Evolutionary conservation across 2,329 filamentous ascomycete genomes (phyloP).

Genomic region (Corynespora cassiicola): DNA sequence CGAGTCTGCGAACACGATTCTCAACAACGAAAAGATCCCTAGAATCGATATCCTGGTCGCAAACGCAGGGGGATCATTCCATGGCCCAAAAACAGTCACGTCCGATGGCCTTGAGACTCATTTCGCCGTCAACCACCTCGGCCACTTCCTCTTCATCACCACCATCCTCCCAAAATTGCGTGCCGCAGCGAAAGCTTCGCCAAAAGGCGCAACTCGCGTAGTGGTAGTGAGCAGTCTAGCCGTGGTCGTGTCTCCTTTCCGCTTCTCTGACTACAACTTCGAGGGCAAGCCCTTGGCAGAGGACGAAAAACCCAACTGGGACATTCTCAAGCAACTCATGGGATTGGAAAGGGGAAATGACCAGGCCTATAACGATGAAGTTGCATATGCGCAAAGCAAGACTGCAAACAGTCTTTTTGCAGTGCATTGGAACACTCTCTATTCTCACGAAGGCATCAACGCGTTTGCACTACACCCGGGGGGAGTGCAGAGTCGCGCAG

Average conservation of each 20-base stretch:
- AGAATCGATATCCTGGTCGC: slow-evolving; percentile 45
- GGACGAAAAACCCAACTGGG: slow-evolving; percentile 4
- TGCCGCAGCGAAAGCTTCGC: slow-evolving; percentile 2
- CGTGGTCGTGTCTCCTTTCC: slow-evolving; percentile 59
- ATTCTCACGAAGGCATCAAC: not conserved
- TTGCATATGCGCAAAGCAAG: slow-evolving; percentile 5
- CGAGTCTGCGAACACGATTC: slow-evolving; percentile 30
- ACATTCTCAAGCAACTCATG: not conserved
- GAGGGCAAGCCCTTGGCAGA: slow-evolving; percentile 84
- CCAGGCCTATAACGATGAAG: slow-evolving; percentile 1
- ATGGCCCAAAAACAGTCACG: slow-evolving; percentile 25
- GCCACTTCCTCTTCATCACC: slow-evolving; percentile 3
- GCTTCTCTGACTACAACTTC: slow-evolving; percentile 97
- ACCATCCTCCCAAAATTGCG: slow-evolving; percentile 2
- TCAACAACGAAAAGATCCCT: slow-evolving; percentile 19
- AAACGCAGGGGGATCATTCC: slow-evolving; percentile 39
- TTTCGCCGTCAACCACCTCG: slow-evolving; percentile 6
- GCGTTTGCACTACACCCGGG: slow-evolving; percentile 13
- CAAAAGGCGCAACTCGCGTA: slow-evolving; percentile 5
- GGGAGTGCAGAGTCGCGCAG: slow-evolving; percentile 6
- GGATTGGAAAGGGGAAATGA: not conserved
- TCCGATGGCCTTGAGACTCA: slow-evolving; percentile 6
- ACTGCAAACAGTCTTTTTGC: slow-evolving; percentile 1
- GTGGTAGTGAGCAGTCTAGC: slow-evolving; percentile 4
- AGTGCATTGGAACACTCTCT: not conserved